Evolutionary conservation across 345 rosid genomes (phyloP), one percentile per base, ranked within the genome.

Genomic region (Arabidopsis suecica): DNA sequence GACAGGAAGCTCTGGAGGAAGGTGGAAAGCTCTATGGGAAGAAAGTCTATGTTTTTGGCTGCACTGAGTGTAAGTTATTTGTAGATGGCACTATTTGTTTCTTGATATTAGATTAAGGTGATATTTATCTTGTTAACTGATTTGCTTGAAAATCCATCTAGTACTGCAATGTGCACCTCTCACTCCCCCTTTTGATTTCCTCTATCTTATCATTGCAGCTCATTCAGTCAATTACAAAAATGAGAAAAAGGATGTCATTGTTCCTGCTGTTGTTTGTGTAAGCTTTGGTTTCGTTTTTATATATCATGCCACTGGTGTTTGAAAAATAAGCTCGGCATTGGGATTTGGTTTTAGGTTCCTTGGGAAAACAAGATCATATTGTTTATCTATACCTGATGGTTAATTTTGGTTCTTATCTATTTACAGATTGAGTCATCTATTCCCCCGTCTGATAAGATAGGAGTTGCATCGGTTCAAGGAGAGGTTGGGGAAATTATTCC

Each of bases 401-500:
- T 23, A 10, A n/a, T 25, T 11, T 36, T 28, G 14, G 38, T 49
- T 61, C 51, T 37, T 23, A 49, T 47, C 4, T 71, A 18, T 78
- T 66, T 78, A 25, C 82, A 93, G 97, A 79, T 93, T 76, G 86
- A 73, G 5, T 91, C 97, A 48, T 88, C 94, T 70, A 82, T 89
- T 48, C 90, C 97, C 22, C 97, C 97, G 62, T 91, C 95, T 55
- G 96, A 93, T 82, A 83, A 87, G 84, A 91, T 91, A 74, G 98
- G 96, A 57, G 84, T 89, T 65, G 86, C 87, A 65, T 89, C 97
- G 14, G 94, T 82, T 84, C 89, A 91, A 72, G 84, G 87, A 80
- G 89, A 85, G 73, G 70, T 53, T 22, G 97, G 86, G 79, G 95
- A 89, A 69, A 89, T 94, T 70, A 60, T 89, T 80, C 96, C 98